A percentile compares a stretch with the other conserved stretches of the same genome.
These are phyloP conservation scores for Cryphonectria radicalis DNA, from an alignment of 2,329 filamentous ascomycete species.

Conservation along the genomic window DNA sequence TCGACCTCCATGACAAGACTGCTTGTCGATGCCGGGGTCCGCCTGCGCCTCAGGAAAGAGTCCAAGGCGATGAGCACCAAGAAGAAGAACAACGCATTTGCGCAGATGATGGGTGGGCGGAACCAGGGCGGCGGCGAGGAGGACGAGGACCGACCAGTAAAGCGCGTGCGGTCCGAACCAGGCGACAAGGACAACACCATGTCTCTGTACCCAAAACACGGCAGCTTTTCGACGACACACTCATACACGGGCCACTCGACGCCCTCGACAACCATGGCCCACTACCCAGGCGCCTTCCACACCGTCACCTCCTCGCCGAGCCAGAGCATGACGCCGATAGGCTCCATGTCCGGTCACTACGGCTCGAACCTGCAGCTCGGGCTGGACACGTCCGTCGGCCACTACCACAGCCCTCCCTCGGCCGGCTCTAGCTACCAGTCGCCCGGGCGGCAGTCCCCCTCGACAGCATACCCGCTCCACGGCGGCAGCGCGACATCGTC, in stretches of 20 bases:
- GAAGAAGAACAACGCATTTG: constrained; percentile 46
- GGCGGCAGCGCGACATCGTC: constrained; percentile 14
- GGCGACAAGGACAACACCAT: constrained; percentile 22
- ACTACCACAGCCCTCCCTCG: constrained; percentile 28
- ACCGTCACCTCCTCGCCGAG: constrained; percentile 27
- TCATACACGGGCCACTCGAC: constrained; percentile 26
- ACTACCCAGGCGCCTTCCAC: constrained; percentile 23
- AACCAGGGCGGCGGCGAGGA: constrained; percentile 16
- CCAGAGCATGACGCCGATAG: constrained; percentile 26
- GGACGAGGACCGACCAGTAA: constrained; percentile 25
- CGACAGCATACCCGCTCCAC: constrained; percentile 25
- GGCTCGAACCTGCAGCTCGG: constrained; percentile 20
- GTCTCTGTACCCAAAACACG: constrained; percentile 23
- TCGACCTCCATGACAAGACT: constrained; percentile 80
- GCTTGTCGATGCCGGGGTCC: constrained; percentile 86
- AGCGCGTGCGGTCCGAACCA: constrained; percentile 27
- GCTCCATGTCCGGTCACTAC: constrained; percentile 23
- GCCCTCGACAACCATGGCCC: constrained; percentile 23
- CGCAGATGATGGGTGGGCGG: constrained; percentile 31
- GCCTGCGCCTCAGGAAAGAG: constrained; percentile 81
- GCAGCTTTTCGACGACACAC: constrained; percentile 25
- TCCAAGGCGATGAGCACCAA: constrained; percentile 62
- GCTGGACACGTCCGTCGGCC: constrained; percentile 25
- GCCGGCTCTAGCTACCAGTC: constrained; percentile 30
- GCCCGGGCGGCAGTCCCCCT: constrained; percentile 26